Evolutionary conservation across 2,329 filamentous ascomycete species (phyloP), one percentile per base, ranked within the genome.

Genomic region (Raffaelea arxii): DNA sequence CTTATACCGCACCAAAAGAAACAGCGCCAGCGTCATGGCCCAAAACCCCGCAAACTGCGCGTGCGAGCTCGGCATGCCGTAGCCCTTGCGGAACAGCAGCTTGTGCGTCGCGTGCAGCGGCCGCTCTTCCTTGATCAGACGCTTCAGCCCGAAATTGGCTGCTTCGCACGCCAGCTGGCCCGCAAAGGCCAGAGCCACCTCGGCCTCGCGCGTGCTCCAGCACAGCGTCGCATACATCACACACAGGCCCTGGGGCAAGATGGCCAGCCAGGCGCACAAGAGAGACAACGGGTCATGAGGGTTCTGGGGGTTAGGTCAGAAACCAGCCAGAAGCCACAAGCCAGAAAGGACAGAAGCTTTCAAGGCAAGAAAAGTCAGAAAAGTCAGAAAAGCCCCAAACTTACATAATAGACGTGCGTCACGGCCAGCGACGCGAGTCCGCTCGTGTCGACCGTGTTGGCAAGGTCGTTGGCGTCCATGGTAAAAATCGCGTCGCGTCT

Each of bases 11-110:
- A 90, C 70, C 40, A 95, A 74, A 39, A 98, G 74, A 69, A 97
- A 97, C 19, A 98, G 71, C 22, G 79, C 73, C 49, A 97, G 68
- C 51, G 86, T 92, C 48, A 94, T 69, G 48, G 87, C 84, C 75
- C 95, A 97, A 71, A 88, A 98, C 47, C 84, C 77, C 51, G 91
- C 85, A 62, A 96, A 98, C 68, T 98, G 92, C 9, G 92, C 86
- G 67, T 98, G 92, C 32, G 90, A 96, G 53, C 70, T 75, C 45
- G 92, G 92, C 94, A 98, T 98, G 56, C 92, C 94, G 61, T 98
- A 98, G 53, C 92, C 92, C 19, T 44, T 41, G 18, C 42, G 51
- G 25, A 51, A 41, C 12, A 41, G 22, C 14, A 22, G n/a, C 64
- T 94, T 94, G 47, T 78, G 78, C 59, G 90, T 81, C 74, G 71